Percentiles rank a stretch among this genome's conserved stretches.
phyloP scores from a whole-genome alignment of 345 rosid species.

The Acer negundo region DNA sequence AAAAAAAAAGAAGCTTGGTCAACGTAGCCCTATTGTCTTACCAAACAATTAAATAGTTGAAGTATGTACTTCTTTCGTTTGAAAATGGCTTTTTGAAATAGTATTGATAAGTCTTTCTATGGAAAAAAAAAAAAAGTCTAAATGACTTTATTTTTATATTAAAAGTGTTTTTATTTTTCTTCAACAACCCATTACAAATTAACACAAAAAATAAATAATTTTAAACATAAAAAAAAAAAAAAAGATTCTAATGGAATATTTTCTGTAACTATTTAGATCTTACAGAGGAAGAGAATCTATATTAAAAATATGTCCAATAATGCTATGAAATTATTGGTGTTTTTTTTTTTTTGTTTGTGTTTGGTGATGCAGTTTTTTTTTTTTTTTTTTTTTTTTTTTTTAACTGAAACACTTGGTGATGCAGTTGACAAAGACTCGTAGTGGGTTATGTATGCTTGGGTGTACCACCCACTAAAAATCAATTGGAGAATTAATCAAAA shows the following conservation, averaged over 20 bases:
- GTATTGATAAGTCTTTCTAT: neutral
- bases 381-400: no score
- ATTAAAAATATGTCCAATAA: neutral
- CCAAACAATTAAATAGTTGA: neutral
- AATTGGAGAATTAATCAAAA: neutral
- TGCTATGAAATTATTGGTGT: neutral
- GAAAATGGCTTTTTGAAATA: neutral
- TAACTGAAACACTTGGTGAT: no score
- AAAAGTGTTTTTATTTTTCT: neutral
- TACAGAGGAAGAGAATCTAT: neutral
- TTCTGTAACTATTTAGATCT: neutral
- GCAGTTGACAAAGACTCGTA: neutral
- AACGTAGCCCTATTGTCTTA: neutral
- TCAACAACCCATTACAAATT: neutral
- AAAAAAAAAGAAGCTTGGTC: neutral
- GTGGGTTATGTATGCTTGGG: neutral
- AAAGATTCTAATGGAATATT: neutral
- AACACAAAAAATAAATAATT: neutral
- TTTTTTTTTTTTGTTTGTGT: neutral
- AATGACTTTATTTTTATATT: neutral
- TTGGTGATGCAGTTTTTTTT: no score
- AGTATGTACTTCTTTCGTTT: neutral
- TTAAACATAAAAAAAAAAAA: no score
- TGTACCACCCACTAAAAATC: neutral
- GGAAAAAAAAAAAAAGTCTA: neutral